These are phyloP conservation scores for Ceratobasidium sp. DNA, from an alignment of 1,284 basidiomycete species.

Conservation along the genomic window DNA sequence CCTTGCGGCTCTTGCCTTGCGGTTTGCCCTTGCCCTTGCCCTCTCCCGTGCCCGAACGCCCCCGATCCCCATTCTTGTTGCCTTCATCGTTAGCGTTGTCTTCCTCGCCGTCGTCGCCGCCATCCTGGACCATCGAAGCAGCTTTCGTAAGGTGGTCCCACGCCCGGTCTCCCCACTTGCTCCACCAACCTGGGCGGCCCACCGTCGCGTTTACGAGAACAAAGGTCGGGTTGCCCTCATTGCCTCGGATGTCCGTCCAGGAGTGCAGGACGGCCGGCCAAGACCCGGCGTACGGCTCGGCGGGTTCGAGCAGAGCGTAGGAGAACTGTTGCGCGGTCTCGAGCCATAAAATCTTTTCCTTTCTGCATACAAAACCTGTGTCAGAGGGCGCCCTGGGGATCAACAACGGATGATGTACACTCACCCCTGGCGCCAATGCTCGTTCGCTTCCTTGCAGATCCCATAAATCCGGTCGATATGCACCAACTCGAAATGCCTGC, in stretches of 20 bases:
- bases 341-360: slow-evolving; percentile 2
- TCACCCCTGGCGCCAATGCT: neutral
- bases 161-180: too few relatives aligned
- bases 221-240: too few relatives aligned
- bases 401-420: neutral
- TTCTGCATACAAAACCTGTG: neutral
- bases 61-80: too few relatives aligned
- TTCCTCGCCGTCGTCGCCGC: too few relatives aligned
- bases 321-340: neutral
- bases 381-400: neutral
- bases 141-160: too few relatives aligned
- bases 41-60: too few relatives aligned
- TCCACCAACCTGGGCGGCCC: too few relatives aligned
- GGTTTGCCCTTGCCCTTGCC: too few relatives aligned
- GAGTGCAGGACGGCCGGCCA: neutral
- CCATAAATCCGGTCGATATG: neutral
- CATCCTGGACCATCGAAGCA: too few relatives aligned
- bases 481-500: neutral
- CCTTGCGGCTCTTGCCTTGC: too few relatives aligned
- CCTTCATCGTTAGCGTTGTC: too few relatives aligned
- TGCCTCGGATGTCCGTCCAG: neutral
- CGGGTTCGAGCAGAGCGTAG: slow-evolving; percentile 3
- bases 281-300: neutral
- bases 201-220: too few relatives aligned
- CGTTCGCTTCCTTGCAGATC: neutral